Base-by-base conservation (phyloP, 208 protist genomes). In the Acanthamoeba rhysodes region DNA sequence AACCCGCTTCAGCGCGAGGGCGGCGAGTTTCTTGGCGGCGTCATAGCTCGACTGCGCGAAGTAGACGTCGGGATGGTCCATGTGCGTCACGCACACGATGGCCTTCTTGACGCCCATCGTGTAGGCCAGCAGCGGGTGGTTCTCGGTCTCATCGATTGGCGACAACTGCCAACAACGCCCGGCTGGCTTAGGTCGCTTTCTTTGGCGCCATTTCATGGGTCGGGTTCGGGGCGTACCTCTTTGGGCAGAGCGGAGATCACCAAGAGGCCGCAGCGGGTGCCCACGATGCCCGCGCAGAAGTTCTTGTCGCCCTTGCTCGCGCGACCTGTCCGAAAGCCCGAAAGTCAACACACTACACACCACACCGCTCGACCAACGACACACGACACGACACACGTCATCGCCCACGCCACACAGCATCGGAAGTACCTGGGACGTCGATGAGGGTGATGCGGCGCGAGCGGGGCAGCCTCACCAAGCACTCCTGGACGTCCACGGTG, bases 41-140 rank as follows among this genome's bases (percentile, higher is more conserved):
- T 62, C 53, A 20, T 70, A 94, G 95, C 98, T 97, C 18, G 95
- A 97, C 96, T 99, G 88, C 70, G 84, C 90, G 96, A 98, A 99
- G 82, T 99, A 98, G 32, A 94, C 91, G 37, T 96, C 97, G 92
- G 97, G 97, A 95, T 98, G 98, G 85, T 99, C 98, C 98, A 99
- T 99, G 96, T 98, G 98, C 97, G 99, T 99, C 66, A 98, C 96
- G 93, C 95, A 97, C 72, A 98, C 94, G 94, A 99, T 98, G 37
- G 98, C 94, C 96, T 99, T 98, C 95, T 98, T 97, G 50, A 99
- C 97, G 90, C 98, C 98, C 24, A 99, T 93, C 5, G 98, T 97
- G 95, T 98, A 98, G 53, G 97, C 94, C 18, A 99, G 96, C 70
- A 98, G 95, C 41, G 98, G 98, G 95, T 99, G 98, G 95, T 99